phyloP scores from a whole-genome alignment of 179 eudicot genomes.

The Silene vulgaris region DNA sequence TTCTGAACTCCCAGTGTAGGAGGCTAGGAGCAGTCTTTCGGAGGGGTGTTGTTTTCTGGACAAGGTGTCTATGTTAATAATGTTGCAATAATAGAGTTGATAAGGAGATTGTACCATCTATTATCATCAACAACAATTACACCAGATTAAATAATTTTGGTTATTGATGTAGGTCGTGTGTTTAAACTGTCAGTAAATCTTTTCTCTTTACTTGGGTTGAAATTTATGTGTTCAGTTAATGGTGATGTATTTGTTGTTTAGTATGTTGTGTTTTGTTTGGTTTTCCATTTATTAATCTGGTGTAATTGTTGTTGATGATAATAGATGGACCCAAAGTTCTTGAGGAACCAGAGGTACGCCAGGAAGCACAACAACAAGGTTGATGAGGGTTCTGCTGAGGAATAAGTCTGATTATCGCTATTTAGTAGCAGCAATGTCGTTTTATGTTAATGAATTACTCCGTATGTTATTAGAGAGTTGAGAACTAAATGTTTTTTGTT shows the following conservation, averaged over 20 bases:
- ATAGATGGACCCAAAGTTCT: slow-evolving; percentile 93
- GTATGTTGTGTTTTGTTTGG: too few species aligned
- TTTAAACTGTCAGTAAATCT: too few species aligned
- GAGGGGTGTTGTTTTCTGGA: too few species aligned
- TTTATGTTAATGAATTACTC: slow-evolving; percentile 1
- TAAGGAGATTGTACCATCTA: too few species aligned
- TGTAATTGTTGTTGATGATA: neutral
- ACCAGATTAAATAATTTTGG: too few species aligned
- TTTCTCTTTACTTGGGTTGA: too few species aligned
- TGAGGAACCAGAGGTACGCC: slow-evolving; percentile 98
- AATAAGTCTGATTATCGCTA: slow-evolving; percentile 25
- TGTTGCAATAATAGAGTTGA: too few species aligned
- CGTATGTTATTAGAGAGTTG: slow-evolving; percentile 1
- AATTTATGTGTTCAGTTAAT: neutral
- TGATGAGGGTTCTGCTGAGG: slow-evolving; percentile 44
- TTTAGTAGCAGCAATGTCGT: slow-evolving; percentile 14
- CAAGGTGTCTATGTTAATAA: too few species aligned
- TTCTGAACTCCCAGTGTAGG: too few species aligned
- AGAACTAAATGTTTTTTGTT: neutral
- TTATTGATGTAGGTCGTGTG: too few species aligned
- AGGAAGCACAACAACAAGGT: slow-evolving; percentile 89
- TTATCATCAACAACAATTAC: too few species aligned
- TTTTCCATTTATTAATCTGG: neutral
- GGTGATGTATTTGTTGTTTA: neutral
- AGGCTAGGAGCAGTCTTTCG: too few species aligned